A percentile compares a stretch with the other conserved stretches of the same genome.
These are phyloP conservation scores for Dichotomocladium elegans DNA, from an alignment of 371 early-diverging fungal species.

Conservation along the genomic window DNA sequence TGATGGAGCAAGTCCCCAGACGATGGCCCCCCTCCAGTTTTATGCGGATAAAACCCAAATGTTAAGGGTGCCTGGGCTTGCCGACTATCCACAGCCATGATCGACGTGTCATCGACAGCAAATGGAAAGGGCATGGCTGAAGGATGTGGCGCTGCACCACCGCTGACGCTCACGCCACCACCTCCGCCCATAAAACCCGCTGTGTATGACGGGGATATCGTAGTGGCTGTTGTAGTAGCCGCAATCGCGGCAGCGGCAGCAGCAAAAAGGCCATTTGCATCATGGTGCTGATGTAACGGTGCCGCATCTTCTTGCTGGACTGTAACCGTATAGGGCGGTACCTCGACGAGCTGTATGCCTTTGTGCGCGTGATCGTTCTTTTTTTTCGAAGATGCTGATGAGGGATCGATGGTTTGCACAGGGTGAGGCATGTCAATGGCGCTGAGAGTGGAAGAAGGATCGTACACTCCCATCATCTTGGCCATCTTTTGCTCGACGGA, in stretches of 20 bases:
- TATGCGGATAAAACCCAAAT: neutral
- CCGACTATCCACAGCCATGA: neutral
- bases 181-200: too few species aligned
- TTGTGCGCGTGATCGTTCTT: neutral
- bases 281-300: neutral
- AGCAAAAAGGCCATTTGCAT: neutral
- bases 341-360: neutral
- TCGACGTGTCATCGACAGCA: neutral
- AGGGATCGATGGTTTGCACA: neutral
- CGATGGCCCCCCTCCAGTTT: neutral
- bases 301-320: neutral
- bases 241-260: too few species aligned
- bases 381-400: neutral
- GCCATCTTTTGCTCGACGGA: conserved; percentile 28
- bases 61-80: neutral
- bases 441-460: conserved; percentile 11
- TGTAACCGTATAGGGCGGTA: neutral
- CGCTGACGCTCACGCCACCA: neutral
- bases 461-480: conserved; percentile 29
- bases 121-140: neutral
- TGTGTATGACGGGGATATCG: conserved; percentile 4
- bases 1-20: neutral
- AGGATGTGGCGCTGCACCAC: neutral
- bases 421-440: neutral
- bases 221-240: neutral